Base-by-base conservation (phyloP, 2,329 filamentous ascomycete species). In the Claviceps arundinis region DNA sequence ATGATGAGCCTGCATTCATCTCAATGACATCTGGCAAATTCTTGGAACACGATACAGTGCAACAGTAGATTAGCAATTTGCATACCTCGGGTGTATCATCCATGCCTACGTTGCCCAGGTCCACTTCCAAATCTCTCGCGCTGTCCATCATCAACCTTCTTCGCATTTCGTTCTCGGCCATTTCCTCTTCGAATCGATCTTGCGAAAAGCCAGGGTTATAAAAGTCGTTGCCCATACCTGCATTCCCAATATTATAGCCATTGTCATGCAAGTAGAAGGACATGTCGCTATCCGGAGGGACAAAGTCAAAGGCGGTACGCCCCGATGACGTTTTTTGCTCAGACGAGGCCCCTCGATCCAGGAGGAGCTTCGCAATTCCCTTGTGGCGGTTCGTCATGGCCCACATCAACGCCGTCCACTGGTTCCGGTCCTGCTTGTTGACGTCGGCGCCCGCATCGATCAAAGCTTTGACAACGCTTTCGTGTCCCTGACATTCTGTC, bases 71-170 rank as follows among this genome's bases (percentile, higher is more conserved):
- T 30, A 11, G 14, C 16, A 30, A 43, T 24, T 24, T 26, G 58
- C 77, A 61, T 70, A 89, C 88, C 74, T 97, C 93, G 50, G 90
- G 88, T 62, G 94, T 86, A 65, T 98, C 93, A 64, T 98, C 93
- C 61, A 98, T 84, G 34, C 93, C 93, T 52, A 98, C 80, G 61
- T 95, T 98, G 13, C 91, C 93, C 52, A 98, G 70, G 62, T 98
- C 93, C 43, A 98, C 93, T 67, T 98, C 93, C 38, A 98, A 74
- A 65, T 98, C 95, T 58, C 94, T 85, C 5, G 93, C 91, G 63
- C 93, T 98, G 66, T 98, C 93, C 91, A 97, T 96, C 89, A 98
- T 95, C 84, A 98, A 90, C 37, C 93, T 81, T 57, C 91, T 80
- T 64, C 91, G 88, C 79, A 96, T 82, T 68, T 97, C 93, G 60